Evolutionary conservation across 2,329 filamentous ascomycete genomes (phyloP), one percentile per base, ranked within the genome.

Genomic region (Colletotrichum endophyticum): DNA sequence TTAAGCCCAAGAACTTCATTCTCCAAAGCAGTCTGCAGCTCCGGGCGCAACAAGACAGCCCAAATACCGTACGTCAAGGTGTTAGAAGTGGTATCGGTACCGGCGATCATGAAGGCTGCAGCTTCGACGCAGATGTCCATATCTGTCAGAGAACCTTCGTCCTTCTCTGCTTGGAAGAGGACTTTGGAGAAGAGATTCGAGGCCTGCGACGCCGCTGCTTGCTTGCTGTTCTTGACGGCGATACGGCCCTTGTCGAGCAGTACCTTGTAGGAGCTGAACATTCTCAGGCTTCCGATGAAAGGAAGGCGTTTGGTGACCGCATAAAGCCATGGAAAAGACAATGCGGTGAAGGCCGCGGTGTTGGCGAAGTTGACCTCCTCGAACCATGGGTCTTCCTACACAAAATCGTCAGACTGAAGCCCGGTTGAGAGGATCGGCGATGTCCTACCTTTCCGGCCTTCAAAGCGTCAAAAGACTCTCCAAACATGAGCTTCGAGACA

Each of bases 401-500:
- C n/a, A 15, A 64, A 25, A 9, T 13, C 22, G 62, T 64, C n/a
- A 64, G 62, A 27, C 22, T 64, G 27, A 27, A 39, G 4, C 12
- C 8, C 9, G 13, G 2, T 44, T 3, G 32, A 44, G 34, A 30
- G n/a, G 19, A 32, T 19, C 19, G 32, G 13, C n/a, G 12, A 13
- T 8, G 9, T 71, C 82, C 74, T 79, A 90, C 89, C 82, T 88
- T 81, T 16, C 88, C 89, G 6, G 81, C 81, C 71, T 92, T 89
- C 13, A 92, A 80, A 83, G 88, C 89, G 1, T 82, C 81, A 74
- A 92, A 91, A 2, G 89, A 89, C 27, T 91, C 86, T 0, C 90
- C 90, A 81, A 92, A 92, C 4, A 84, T 87, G 16, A 92, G 80
- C 66, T 90, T 85, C 0, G 86, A 88, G 63, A 91, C 89, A 1